Conservation (phyloP, 2,329 filamentous ascomycete species). For the Neodidymelliopsis sp. region DNA sequence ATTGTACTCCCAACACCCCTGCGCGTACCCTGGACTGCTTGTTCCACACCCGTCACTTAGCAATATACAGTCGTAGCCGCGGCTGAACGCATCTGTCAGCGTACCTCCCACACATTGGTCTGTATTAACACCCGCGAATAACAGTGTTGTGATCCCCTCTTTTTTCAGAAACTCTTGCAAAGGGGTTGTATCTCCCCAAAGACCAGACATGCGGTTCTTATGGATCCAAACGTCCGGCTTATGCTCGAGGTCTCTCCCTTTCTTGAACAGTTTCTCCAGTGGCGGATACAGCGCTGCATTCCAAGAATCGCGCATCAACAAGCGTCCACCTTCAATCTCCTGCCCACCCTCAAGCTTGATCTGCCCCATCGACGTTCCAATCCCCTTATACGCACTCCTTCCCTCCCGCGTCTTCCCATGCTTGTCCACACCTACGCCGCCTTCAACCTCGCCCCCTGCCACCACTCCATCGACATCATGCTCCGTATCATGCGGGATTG, state of each 20-base stretch:
- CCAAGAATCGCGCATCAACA: conserved; percentile 52
- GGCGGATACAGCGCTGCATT: conserved; percentile 52
- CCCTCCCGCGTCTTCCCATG: neutral
- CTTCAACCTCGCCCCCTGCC: neutral
- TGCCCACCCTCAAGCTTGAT: conserved; percentile 28
- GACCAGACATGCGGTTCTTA: conserved; percentile 53
- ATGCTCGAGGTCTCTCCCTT: conserved; percentile 21
- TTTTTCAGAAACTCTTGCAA: conserved; percentile 49
- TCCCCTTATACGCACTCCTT: neutral
- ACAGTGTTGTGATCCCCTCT: conserved; percentile 50
- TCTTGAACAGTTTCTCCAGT: conserved; percentile 42
- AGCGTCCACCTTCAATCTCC: conserved; percentile 42
- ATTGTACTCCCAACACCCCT: conserved; percentile 52
- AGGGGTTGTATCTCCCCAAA: conserved; percentile 48
- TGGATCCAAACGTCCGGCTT: conserved; percentile 45
- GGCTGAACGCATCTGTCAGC: conserved; percentile 52
- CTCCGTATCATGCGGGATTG: conserved; percentile 26
- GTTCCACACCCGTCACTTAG: conserved; percentile 53
- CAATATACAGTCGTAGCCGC: conserved; percentile 54
- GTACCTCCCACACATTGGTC: conserved; percentile 55
- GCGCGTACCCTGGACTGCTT: conserved; percentile 49
- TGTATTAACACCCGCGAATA: conserved; percentile 54
- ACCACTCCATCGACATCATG: conserved; percentile 3
- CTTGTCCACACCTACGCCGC: conserved; percentile 2
- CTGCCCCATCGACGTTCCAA: neutral